phyloP scores from a whole-genome alignment of 2,329 filamentous ascomycete species.

The Cyclaneusma minus region DNA sequence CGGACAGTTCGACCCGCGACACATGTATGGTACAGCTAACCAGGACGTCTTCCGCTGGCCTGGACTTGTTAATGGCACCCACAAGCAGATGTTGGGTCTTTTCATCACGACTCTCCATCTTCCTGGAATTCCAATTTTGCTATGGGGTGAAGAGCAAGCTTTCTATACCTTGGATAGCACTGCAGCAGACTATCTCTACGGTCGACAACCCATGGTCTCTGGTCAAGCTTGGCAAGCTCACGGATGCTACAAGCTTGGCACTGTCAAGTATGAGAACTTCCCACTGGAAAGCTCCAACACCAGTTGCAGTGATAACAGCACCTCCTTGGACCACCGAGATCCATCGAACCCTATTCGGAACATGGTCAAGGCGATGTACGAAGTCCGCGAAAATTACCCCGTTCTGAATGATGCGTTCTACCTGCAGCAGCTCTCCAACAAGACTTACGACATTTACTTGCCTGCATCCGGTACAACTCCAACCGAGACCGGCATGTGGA shows the following conservation, averaged over 20 bases:
- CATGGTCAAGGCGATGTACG: constrained; percentile 44
- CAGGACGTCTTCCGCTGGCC: constrained; percentile 53
- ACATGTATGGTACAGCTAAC: constrained; percentile 48
- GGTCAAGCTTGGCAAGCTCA: constrained; percentile 47
- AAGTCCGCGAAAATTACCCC: constrained; percentile 38
- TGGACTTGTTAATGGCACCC: constrained; percentile 36
- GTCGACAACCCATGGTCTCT: constrained; percentile 45
- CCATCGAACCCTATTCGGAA: constrained; percentile 44
- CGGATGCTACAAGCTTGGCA: constrained; percentile 42
- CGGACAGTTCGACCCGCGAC: constrained; percentile 44
- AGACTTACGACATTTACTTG: constrained; percentile 31
- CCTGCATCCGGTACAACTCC: constrained; percentile 33
- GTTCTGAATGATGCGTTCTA: constrained; percentile 43
- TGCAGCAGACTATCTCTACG: constrained; percentile 48
- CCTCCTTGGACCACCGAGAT: constrained; percentile 45
- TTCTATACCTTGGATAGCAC: constrained; percentile 50
- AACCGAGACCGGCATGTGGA: constrained; percentile 45
- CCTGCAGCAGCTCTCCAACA: constrained; percentile 37
- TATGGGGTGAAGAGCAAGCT: constrained; percentile 52
- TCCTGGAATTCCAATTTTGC: constrained; percentile 41
- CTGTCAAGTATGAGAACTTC: constrained; percentile 40
- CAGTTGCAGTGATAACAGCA: constrained; percentile 39
- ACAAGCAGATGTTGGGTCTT: constrained; percentile 39
- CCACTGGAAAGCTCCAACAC: constrained; percentile 34
- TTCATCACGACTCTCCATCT: constrained; percentile 43